These are phyloP conservation scores for Fraxinus albicans DNA, from an alignment of 305 asterid species.

Conservation along the genomic window DNA sequence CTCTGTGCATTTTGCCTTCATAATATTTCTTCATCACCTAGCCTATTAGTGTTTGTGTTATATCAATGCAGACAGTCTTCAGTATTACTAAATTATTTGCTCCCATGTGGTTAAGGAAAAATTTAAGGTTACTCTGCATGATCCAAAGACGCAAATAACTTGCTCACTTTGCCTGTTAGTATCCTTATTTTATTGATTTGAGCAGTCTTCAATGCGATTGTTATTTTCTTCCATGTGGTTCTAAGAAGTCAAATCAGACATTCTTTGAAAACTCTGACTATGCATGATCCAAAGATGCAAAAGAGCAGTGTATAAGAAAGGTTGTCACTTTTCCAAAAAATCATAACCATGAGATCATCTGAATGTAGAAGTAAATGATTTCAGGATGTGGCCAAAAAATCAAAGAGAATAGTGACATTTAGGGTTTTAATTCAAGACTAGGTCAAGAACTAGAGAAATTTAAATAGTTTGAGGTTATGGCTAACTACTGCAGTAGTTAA, in stretches of 20 bases:
- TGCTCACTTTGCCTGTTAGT: conserved; percentile 1
- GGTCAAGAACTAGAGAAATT: background rate
- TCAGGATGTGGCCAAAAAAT: background rate
- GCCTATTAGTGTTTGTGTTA: background rate
- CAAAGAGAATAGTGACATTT: background rate
- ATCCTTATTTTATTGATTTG: background rate
- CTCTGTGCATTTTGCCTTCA: conserved; percentile 3
- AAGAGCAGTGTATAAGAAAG: background rate
- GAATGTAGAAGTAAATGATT: background rate
- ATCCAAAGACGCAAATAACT: background rate
- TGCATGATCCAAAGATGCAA: background rate
- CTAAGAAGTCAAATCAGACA: background rate
- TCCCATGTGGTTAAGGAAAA: background rate
- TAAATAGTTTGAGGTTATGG: background rate
- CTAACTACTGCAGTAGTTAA: background rate
- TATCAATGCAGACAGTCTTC: background rate
- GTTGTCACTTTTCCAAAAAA: background rate
- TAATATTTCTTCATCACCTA: conserved; percentile 7
- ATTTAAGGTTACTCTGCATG: background rate
- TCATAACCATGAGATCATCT: background rate
- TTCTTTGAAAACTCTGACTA: background rate
- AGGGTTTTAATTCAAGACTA: background rate
- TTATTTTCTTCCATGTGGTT: conserved; percentile 1
- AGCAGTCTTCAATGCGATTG: background rate
- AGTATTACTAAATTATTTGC: background rate